Base-by-base conservation (phyloP, 495 filamentous ascomycete species). In the Lasiosphaeria ovina region DNA sequence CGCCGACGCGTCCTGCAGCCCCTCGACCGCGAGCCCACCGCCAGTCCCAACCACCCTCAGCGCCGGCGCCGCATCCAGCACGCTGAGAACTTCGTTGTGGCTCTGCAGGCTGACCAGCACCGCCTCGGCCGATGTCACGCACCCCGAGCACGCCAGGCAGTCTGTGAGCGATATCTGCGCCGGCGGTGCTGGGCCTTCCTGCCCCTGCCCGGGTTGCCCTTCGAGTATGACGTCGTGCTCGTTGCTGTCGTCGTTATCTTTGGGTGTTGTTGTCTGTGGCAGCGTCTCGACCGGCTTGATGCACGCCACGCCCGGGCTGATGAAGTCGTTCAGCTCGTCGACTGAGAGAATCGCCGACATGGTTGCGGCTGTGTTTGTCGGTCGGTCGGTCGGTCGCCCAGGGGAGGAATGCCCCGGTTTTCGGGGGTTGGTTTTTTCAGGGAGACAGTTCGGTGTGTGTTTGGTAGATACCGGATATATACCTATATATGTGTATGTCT, bases 301-400 rank as follows among this genome's bases (percentile, higher is more conserved):
- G 75, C 94, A 98, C 40, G 94, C 94, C 60, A 98, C 91, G 40
- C 94, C 94, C 6, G 94, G 94, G 35, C 89, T 92, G 69, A 98
- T 98, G 78, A 98, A 98, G 80, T 98, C 94, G 78, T 98, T 98
- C 61, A 98, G 80, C 73, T 96, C 92, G 76, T 98, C 93, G 62
- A 89, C 90, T 54, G 93, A 97, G 60, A 98, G 87, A 62, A 98
- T 98, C 34, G 94, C 94, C 63, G 89, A 93, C 93, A 98, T 98
- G 59, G 71, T 81, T 47, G 40, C 10, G 16, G 24, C 10, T 52
- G 24, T 9, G 16, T 52, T 5, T n/a, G 35, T 10, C 16, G 51
- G 4, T 36, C 3, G 5, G 7, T 10, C 32, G n/a, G 31, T 3
- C 17, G 32, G 51, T 12, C 35, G 24, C 8, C 35, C 4, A 17